A percentile compares a stretch with the other conserved stretches of the same genome.
Conservation (phyloP, 306 rosid species). For the Hippophae rhamnoides region DNA sequence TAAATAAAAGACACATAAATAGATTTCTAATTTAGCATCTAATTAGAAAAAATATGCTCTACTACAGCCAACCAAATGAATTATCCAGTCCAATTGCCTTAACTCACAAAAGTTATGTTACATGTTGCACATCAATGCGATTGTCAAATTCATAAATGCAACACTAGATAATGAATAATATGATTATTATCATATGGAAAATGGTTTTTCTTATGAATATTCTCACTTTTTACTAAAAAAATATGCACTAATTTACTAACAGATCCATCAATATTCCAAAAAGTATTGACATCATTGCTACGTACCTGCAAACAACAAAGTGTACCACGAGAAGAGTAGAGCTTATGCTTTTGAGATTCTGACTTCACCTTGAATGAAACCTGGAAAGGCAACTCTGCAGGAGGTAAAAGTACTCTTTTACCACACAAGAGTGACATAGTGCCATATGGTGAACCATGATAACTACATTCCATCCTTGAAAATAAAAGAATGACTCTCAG, state of each 20-base stretch:
- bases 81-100: no score
- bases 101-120: no score
- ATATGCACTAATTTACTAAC: not conserved
- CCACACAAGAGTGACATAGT: constrained; percentile 17
- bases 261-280: not conserved
- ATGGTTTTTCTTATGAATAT: not conserved
- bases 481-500: not conserved
- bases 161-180: no score
- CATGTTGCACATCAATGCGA: no score
- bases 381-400: constrained; percentile 11
- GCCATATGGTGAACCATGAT: constrained; percentile 6
- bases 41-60: no score
- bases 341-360: constrained; percentile 16
- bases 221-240: not conserved
- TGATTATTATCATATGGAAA: not conserved
- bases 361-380: constrained; percentile 23
- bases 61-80: no score
- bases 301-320: constrained; percentile 47
- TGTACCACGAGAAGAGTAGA: constrained; percentile 29
- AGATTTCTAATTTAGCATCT: no score
- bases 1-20: no score
- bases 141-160: not conserved
- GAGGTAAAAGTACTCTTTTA: constrained; percentile 16
- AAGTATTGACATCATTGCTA: no score
- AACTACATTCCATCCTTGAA: not conserved